A percentile compares a stretch with the other conserved stretches of the same genome.
These are phyloP conservation scores for Sporothrix curviconia DNA, from an alignment of 2,329 filamentous ascomycete genomes.

Conservation along the genomic window DNA sequence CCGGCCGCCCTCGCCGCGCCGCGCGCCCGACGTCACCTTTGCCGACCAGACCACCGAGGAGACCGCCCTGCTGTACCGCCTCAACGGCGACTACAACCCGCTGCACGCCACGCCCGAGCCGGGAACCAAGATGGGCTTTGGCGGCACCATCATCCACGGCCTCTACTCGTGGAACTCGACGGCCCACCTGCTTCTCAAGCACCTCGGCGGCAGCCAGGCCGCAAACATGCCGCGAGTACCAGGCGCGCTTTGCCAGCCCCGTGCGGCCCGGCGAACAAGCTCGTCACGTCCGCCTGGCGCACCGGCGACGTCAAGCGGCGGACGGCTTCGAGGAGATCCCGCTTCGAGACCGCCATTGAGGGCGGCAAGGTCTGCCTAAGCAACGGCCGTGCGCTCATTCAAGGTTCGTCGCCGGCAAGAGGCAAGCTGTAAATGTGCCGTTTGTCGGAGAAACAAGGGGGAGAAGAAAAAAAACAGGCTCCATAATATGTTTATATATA, in stretches of 20 bases:
- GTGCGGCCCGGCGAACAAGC: conserved; percentile 77
- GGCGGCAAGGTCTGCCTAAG: conserved; percentile 79
- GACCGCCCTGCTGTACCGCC: conserved; percentile 70
- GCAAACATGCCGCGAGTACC: conserved; percentile 80
- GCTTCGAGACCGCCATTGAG: conserved; percentile 71
- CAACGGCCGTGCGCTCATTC: conserved; percentile 77
- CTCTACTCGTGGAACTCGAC: conserved; percentile 81
- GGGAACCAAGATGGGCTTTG: conserved; percentile 83
- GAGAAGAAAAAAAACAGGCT: neutral
- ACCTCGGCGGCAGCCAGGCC: conserved; percentile 69
- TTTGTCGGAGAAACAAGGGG: too few species aligned
- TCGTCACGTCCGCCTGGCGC: conserved; percentile 75
- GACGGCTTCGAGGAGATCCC: conserved; percentile 75
- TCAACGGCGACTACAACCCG: conserved; percentile 93
- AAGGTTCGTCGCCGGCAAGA: conserved; percentile 54
- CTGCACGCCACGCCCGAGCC: conserved; percentile 83
- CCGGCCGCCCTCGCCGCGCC: conserved; percentile 65
- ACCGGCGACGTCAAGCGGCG: conserved; percentile 73
- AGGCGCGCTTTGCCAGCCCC: conserved; percentile 78
- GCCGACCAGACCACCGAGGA: conserved; percentile 64
- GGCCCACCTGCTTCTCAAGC: conserved; percentile 64
- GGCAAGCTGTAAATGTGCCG: conserved; percentile 56
- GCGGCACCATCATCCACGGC: conserved; percentile 82
- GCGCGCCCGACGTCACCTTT: conserved; percentile 63
- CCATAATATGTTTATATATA: conserved; percentile 1